Conservation (phyloP, 2,329 filamentous ascomycete genomes). For the Macroventuria anomochaeta region DNA sequence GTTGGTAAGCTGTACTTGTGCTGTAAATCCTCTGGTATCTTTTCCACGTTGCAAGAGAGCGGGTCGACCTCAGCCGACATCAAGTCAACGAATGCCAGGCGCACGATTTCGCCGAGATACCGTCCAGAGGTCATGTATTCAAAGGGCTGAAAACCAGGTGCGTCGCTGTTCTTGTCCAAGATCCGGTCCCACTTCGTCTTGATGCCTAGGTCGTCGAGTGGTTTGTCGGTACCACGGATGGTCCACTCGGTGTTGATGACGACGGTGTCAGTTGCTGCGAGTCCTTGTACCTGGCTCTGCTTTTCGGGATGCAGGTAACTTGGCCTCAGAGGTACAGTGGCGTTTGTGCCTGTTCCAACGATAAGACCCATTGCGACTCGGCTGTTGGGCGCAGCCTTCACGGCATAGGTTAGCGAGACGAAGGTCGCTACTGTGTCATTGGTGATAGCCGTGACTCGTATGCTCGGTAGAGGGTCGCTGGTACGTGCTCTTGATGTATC, state of each 20-base stretch:
- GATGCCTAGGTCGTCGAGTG: constrained; percentile 67
- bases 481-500: constrained; percentile 34
- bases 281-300: constrained; percentile 48
- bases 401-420: constrained; percentile 76
- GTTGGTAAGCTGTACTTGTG: constrained; percentile 71
- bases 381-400: constrained; percentile 65
- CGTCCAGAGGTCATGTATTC: constrained; percentile 85
- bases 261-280: constrained; percentile 63
- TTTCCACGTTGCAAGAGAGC: too few relatives aligned
- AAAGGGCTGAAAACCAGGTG: constrained; percentile 78
- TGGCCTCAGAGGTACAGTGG: constrained; percentile 75
- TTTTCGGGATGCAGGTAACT: constrained; percentile 69
- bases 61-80: constrained; percentile 28
- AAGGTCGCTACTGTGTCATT: constrained; percentile 84
- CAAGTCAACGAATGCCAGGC: constrained; percentile 73
- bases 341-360: constrained; percentile 81
- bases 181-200: constrained; percentile 74
- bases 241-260: constrained; percentile 87
- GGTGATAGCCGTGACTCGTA: constrained; percentile 76
- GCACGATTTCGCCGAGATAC: constrained; percentile 78
- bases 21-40: constrained; percentile 62
- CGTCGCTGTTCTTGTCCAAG: constrained; percentile 71
- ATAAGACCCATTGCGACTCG: constrained; percentile 81
- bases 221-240: constrained; percentile 75
- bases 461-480: constrained; percentile 60